Base-by-base conservation (phyloP, 1,284 basidiomycete genomes). In the Xanthoconium separans region DNA sequence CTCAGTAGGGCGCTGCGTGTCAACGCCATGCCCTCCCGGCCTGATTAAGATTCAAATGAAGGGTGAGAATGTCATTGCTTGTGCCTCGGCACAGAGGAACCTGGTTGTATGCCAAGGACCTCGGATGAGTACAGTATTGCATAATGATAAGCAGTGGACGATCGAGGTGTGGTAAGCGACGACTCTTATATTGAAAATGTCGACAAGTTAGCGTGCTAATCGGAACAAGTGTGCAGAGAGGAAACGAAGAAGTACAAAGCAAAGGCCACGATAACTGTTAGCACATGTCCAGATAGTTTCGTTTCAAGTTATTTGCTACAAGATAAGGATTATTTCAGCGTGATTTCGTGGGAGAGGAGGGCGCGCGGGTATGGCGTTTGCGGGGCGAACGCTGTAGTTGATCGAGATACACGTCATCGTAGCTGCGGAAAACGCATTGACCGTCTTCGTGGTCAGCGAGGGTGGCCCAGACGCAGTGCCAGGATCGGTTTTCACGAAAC, bases 381-480 rank as follows among this genome's bases (percentile, higher is more conserved):
- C 66, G 74, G 50, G 73, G 67, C n/a, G 70, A 73, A 27, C 71
- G 72, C 33, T 72, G 71, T 39, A 76, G 61, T 51, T 64, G 66
- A 37, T 78, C 70, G 33, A 80, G 59, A 58, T 79, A 82, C 18
- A 85, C 81, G 58, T 87, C 85, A 57, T 82, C 77, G 66, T 82
- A 86, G 61, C 76, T 84, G 54, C 84, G 74, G 62, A 83, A 84
- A 39, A 77, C 68, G 60, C 81, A 83, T 41, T 33, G 59, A 16
- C 64, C 69, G 57, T 80, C 41, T 45, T 71, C 77, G 55, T 77
- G 74, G 55, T 83, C 83, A 20, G 76, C 73, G 57, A 82, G 73
- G 30, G 75, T 78, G 24, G 82, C 84, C 82, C 81, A 85, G 34
- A 85, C 74, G 66, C 82, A 85, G 56, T 84, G 81, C 84, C 84